These are phyloP conservation scores for Solanum bulbocastanum DNA, from an alignment of 257 asterid genomes.

Conservation along the genomic window DNA sequence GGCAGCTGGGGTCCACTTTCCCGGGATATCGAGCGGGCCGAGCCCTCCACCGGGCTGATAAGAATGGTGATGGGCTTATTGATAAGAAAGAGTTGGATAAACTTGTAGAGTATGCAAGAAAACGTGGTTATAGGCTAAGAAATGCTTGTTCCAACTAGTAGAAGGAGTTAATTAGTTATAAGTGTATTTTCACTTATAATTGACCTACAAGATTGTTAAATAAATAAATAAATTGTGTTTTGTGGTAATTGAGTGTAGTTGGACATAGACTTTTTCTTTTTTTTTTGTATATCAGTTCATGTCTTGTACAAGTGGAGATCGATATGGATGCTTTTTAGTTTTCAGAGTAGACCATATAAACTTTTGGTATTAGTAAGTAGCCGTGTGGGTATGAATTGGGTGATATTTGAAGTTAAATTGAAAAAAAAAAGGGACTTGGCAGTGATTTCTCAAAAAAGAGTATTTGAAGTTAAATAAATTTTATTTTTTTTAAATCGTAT, in stretches of 20 bases:
- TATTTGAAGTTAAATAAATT: not conserved
- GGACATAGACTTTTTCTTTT: not conserved
- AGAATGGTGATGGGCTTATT: slow-evolving; percentile 6
- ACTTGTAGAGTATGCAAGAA: slow-evolving; percentile 4
- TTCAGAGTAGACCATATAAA: no score
- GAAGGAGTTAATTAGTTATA: not conserved
- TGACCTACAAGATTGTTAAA: not conserved
- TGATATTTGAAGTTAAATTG: not conserved
- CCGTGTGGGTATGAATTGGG: not conserved
- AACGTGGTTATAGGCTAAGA: not conserved
- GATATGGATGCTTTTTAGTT: no score
- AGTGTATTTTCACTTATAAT: not conserved
- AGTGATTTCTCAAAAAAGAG: not conserved
- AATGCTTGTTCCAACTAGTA: not conserved
- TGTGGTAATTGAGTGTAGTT: not conserved
- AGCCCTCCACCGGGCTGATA: not conserved
- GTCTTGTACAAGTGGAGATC: not conserved
- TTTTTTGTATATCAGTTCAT: not conserved
- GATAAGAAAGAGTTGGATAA: not conserved
- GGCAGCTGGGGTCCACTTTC: not conserved
- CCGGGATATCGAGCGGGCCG: slow-evolving; percentile 7
- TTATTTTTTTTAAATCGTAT: no score
- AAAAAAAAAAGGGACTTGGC: no score
- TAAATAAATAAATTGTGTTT: not conserved
- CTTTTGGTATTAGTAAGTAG: not conserved